Evolutionary conservation across 768 basidiomycete genomes (phyloP), one percentile per base, ranked within the genome.

Genomic region (Naganishia antarctica): DNA sequence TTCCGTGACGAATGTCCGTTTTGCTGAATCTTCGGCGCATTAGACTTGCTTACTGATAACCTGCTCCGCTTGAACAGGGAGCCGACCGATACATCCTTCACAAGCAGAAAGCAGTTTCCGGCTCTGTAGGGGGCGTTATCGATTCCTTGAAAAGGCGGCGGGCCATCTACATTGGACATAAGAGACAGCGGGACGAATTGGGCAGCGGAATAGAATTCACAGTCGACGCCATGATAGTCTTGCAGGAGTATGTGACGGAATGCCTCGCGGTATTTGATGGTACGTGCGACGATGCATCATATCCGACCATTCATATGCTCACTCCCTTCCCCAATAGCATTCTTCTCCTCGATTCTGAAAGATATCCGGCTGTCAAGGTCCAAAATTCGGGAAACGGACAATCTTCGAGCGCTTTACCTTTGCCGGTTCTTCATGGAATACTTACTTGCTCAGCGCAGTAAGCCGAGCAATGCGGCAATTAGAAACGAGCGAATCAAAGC

Each of bases 371-470:
- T 89, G 65, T 90, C 98, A 78, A 83, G 92, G 47, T 83, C 87
- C 60, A 92, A 93, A 78, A 86, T 99, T 67, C 87, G 87, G n/a
- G 91, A 96, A 73, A 90, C 91, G 70, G 96, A 98, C 75, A 87
- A 93, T 72, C 83, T 93, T 61, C 86, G 96, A 7, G 81, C 96
- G 26, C 82, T 98, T 44, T 90, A 84, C 75, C 83, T 96, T 44
- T 84, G 87, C 4, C 88, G 90, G 64, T 98, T 94, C 88, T 87
- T 94, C 72, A 83, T 96, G 40, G 87, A 92, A 66, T 94, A 90
- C 80, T 93, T 98, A 78, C 82, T 93, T 12, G 73, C 78, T 50
- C 70, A 80, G 11, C 79, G 82, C n/a, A 78, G 78, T 37, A 77
- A 83, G 43, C 65, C 53, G 21, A 53, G 60, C 43, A 48, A 45